Percentiles rank a stretch among this genome's conserved stretches.
Conservation (phyloP, 495 filamentous ascomycete species). For the Massariosphaeria phaeospora region DNA sequence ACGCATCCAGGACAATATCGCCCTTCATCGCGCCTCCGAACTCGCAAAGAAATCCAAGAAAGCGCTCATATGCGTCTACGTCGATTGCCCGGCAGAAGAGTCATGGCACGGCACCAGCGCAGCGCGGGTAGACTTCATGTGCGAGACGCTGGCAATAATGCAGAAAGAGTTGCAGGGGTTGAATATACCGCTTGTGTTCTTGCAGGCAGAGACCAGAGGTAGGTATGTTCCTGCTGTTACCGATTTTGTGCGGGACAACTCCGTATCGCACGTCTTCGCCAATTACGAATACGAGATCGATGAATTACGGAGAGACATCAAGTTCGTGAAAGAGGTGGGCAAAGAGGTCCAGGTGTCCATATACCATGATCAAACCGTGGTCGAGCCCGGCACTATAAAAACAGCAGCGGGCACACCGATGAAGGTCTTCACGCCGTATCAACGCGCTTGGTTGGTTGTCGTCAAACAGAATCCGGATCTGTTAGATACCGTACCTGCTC, state of each 20-base stretch:
- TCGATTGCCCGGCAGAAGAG: constrained; percentile 40
- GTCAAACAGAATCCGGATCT: constrained; percentile 37
- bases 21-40: constrained; percentile 39
- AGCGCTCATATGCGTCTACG: constrained; percentile 42
- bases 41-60: constrained; percentile 33
- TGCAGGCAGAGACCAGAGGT: constrained; percentile 37
- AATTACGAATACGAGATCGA: constrained; percentile 61
- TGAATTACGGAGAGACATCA: constrained; percentile 49
- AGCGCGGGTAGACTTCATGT: constrained; percentile 43
- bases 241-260: constrained; percentile 42
- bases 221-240: constrained; percentile 37
- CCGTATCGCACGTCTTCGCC: constrained; percentile 46
- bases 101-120: constrained; percentile 40
- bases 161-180: constrained; percentile 41
- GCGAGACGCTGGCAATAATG: constrained; percentile 41
- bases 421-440: constrained; percentile 45
- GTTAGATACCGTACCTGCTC: constrained; percentile 32
- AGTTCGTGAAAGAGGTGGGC: constrained; percentile 33
- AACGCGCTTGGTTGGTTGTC: constrained; percentile 41
- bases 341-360: constrained; percentile 26
- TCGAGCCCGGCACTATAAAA: constrained; percentile 40
- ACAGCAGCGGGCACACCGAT: constrained; percentile 39
- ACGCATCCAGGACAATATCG: constrained; percentile 45
- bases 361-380: constrained; percentile 44
- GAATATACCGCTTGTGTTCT: constrained; percentile 42